Evolutionary conservation across 83 land plant genomes (phyloP), one percentile per base, ranked within the genome.

Genomic region (Diphasiastrum complanatum): DNA sequence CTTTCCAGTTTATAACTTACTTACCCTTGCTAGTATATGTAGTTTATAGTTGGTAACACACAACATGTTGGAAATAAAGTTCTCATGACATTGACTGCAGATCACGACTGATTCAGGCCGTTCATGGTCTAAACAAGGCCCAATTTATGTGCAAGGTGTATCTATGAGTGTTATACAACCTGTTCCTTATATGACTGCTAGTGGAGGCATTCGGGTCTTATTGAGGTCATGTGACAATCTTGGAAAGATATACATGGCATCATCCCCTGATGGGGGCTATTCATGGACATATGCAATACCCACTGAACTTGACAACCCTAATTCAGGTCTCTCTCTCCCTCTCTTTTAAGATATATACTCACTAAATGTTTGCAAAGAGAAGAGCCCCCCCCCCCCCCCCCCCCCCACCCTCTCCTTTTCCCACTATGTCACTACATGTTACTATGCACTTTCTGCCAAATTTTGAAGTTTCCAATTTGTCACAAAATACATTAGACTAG

Each of bases 101-200:
- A 72, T 82, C 11, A 91, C 97, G 11, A 19, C 62, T 28, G 90
- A 91, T 79, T 64, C 74, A 2, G 97, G 97, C 28, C 63, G 60
- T 38, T 45, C 95, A 28, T 91, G 97, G 97, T 66, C 59, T 41
- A 87, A 91, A 61, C 76, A 87, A 66, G 95, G 97, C 20, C 97
- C 97, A 33, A 91, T 91, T 33, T 84, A 75, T 36, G 33, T 84
- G 2, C 20, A 76, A 51, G 78, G 74, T 38, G 52, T 63, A 33
- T 35, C 87, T 33, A 74, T 81, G 55, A 74, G 95, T 56, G 97
- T 91, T 49, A 91, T 87, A 67, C 97, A 91, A 62, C 97, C 97
- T 33, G 87, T 91, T 65, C 87, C 97, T 19, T 91, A 76, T 63
- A 48, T 71, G 53, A 83, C 95, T 64, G 41, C 54, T 20, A 71